Base-by-base conservation (phyloP, 805 yeast species). In the Cyberlindnera bimundalis region DNA sequence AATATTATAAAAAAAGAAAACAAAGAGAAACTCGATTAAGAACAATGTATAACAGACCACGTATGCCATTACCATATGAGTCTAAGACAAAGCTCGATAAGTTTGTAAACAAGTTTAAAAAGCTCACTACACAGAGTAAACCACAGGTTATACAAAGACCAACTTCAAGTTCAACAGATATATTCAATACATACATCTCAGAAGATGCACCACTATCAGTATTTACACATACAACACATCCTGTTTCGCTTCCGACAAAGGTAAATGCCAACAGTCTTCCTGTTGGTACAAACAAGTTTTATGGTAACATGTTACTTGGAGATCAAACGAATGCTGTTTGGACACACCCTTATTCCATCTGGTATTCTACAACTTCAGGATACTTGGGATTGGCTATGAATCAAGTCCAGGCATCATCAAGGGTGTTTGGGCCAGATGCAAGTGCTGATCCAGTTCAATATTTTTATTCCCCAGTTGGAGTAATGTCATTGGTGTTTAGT, bases 331-430 rank as follows among this genome's bases (percentile, higher is more conserved):
- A 75, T 42, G 86, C 91, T 0, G 73, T 79, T 0, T 86, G 90
- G 89, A 78, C 91, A 0, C 88, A 83, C 51, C 96, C 96, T 2
- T 85, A 84, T 55, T 76, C 86, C 23, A 63, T 84, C 6, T 85
- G 90, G 91, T 69, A 69, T 46, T 66, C 81, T 8, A 75, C 67
- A 40, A 78, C 72, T 39, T 65, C 62, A 24, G 56, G 52, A 7
- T 68, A 60, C 40, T 61, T 60, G 35, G 95, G 95, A 2, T 56
- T 85, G 38, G 89, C 86, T 1, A 66, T 83, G 35, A 73, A 84
- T 21, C 88, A 86, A 51, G 75, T 82, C 1, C 67, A 68, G 4
- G 69, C 71, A 2, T 51, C 66, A 6, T 87, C 84, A 49, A 62
- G 76, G 45, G 95, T 84, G 2, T 81, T 67, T 60, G 95, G 89